Evolutionary conservation across 495 filamentous ascomycete species (phyloP).

Genomic region (Penicillium manginii): DNA sequence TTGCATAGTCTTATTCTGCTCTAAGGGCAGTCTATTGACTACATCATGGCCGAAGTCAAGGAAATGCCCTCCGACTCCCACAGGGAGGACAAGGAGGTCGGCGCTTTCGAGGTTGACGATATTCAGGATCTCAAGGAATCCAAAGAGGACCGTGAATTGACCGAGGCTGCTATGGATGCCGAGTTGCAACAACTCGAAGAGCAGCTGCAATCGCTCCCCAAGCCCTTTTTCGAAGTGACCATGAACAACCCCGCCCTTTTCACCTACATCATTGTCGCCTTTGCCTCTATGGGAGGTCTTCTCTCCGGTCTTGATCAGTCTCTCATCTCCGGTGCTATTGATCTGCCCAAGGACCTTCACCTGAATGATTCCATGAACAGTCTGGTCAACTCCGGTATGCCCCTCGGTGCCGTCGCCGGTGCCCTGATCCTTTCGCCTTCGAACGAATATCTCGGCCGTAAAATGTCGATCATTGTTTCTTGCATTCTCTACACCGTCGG

Average conservation of each 20-base stretch:
- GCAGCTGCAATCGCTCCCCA: conserved; percentile 31
- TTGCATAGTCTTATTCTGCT: conserved; percentile 7
- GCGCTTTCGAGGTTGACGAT: conserved; percentile 33
- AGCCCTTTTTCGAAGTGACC: conserved; percentile 33
- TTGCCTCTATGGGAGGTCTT: conserved; percentile 65
- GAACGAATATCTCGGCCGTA: conserved; percentile 62
- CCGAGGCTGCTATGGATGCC: conserved; percentile 43
- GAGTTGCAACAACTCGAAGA: conserved; percentile 40
- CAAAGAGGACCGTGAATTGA: conserved; percentile 28
- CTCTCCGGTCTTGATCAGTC: conserved; percentile 66
- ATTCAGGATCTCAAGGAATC: conserved; percentile 30
- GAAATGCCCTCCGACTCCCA: conserved; percentile 31
- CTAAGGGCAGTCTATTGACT: conserved; percentile 4
- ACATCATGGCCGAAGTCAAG: conserved; percentile 34
- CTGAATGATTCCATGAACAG: conserved; percentile 50
- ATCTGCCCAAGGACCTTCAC: conserved; percentile 53
- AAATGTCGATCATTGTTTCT: conserved; percentile 62
- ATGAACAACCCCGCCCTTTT: conserved; percentile 49
- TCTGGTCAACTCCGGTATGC: conserved; percentile 62
- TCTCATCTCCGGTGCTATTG: conserved; percentile 59
- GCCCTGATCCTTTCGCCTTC: conserved; percentile 59
- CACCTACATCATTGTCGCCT: conserved; percentile 63
- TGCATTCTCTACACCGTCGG: conserved; percentile 62
- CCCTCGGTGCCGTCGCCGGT: conserved; percentile 62
- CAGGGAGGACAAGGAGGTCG: conserved; percentile 35